These are phyloP conservation scores for Neocucurbitaria cava DNA, from an alignment of 2,329 filamentous ascomycete genomes.

Conservation along the genomic window DNA sequence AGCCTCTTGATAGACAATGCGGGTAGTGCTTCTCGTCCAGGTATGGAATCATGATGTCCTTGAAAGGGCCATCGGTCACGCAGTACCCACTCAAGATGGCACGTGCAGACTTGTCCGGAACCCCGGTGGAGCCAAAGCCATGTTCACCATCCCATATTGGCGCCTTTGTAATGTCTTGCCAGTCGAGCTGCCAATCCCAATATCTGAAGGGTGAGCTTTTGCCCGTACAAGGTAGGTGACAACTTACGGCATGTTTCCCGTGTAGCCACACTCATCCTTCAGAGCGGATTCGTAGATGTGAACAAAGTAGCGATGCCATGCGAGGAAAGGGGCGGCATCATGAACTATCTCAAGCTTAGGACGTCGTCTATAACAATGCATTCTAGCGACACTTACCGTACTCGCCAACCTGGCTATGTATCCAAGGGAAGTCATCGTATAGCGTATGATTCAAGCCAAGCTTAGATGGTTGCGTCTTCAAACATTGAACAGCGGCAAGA, in stretches of 20 bases:
- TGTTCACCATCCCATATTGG: constrained; percentile 24
- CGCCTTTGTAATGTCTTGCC: constrained; percentile 25
- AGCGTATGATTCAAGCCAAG: constrained; percentile 28
- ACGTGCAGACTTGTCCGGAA: background rate
- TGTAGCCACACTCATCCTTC: constrained; percentile 29
- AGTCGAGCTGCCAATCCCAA: constrained; percentile 49
- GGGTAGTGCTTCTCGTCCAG: constrained; percentile 7
- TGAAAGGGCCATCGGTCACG: constrained; percentile 33
- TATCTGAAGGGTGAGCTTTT: constrained; percentile 20
- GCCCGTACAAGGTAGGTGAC: background rate
- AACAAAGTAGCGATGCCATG: constrained; percentile 48
- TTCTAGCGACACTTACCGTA: background rate
- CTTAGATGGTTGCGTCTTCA: constrained; percentile 27
- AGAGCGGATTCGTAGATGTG: constrained; percentile 41
- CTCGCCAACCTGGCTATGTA: constrained; percentile 25
- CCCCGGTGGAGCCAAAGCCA: constrained; percentile 45
- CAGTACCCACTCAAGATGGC: constrained; percentile 20
- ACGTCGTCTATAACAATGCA: background rate
- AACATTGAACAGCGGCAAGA: constrained; percentile 38
- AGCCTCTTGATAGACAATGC: constrained; percentile 38
- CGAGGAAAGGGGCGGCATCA: constrained; percentile 39
- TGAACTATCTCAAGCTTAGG: constrained; percentile 31
- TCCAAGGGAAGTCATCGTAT: constrained; percentile 45
- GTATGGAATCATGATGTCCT: constrained; percentile 22
- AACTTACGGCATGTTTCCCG: constrained; percentile 8